Percentiles rank a stretch among this genome's conserved stretches.
Conservation (phyloP, 176 grass and related monocot species). For the Metroxylon sagu region DNA sequence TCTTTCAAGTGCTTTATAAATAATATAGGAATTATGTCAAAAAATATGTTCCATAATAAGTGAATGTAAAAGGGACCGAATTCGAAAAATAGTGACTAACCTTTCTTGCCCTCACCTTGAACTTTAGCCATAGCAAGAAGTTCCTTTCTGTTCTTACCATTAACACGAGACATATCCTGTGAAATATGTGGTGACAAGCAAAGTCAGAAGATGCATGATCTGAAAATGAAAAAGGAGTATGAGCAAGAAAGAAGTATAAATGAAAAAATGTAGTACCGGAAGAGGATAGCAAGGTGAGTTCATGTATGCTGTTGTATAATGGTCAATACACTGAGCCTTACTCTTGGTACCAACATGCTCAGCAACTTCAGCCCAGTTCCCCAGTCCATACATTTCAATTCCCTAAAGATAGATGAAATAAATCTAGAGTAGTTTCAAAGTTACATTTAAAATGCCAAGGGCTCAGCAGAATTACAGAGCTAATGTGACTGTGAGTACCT, state of each 20-base stretch:
- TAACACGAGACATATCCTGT: constrained; percentile 94
- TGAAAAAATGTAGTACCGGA: constrained; percentile 41
- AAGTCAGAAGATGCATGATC: constrained; percentile 22
- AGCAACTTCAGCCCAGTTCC: constrained; percentile 91
- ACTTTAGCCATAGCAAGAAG: constrained; percentile 98
- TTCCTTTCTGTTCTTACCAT: constrained; percentile 97
- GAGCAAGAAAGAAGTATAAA: constrained; percentile 8
- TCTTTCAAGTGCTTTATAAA: too few species aligned
- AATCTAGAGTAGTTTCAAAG: too few species aligned
- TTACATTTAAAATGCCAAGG: too few species aligned
- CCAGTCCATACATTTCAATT: constrained; percentile 98
- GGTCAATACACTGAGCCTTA: constrained; percentile 93
- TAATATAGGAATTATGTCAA: too few species aligned
- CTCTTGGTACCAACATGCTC: constrained; percentile 98
- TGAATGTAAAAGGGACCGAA: neutral
- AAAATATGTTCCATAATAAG: too few species aligned
- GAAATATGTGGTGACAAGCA: constrained; percentile 6
- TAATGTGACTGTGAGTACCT: constrained; percentile 34
- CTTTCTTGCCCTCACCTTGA: constrained; percentile 93
- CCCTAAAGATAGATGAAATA: constrained; percentile 42
- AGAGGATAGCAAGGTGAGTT: constrained; percentile 98
- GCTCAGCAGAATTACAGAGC: neutral
- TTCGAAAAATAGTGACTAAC: constrained; percentile 27
- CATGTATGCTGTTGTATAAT: constrained; percentile 87
- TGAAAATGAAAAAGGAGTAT: constrained; percentile 15